Evolutionary conservation across 2,329 filamentous ascomycete species (phyloP).

Genomic region (Colletotrichum sp.): DNA sequence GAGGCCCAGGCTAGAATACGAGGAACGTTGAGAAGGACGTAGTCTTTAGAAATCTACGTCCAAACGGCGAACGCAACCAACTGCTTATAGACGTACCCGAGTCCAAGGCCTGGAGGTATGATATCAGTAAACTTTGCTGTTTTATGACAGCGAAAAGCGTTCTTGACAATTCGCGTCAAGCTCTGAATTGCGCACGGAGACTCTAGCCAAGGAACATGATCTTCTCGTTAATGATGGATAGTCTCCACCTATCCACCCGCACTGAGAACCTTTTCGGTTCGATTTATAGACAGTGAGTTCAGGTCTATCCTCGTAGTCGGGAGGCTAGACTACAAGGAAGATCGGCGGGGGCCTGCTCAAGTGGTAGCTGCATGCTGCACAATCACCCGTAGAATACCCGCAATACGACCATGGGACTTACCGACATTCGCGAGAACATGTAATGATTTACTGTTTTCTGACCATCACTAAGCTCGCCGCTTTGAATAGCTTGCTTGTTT

Average conservation of each 20-base stretch:
- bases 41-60: rapidly evolving
- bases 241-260: too few relatives aligned
- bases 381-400: neutral
- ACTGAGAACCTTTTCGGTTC: too few relatives aligned
- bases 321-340: too few relatives aligned
- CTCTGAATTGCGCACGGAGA: neutral
- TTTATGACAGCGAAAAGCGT: neutral
- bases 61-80: neutral
- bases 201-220: too few relatives aligned
- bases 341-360: neutral
- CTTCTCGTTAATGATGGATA: too few relatives aligned
- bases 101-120: neutral
- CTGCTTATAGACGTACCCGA: neutral
- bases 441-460: neutral
- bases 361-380: neutral
- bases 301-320: too few relatives aligned
- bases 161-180: neutral
- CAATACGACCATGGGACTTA: neutral
- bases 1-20: rapidly evolving
- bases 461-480: neutral
- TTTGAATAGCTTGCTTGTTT: neutral
- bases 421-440: neutral
- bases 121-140: neutral
- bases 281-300: too few relatives aligned
- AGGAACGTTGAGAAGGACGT: neutral